Evolutionary conservation across 805 yeast genomes (phyloP).

Genomic region (Schwanniomyces polymorphus): DNA sequence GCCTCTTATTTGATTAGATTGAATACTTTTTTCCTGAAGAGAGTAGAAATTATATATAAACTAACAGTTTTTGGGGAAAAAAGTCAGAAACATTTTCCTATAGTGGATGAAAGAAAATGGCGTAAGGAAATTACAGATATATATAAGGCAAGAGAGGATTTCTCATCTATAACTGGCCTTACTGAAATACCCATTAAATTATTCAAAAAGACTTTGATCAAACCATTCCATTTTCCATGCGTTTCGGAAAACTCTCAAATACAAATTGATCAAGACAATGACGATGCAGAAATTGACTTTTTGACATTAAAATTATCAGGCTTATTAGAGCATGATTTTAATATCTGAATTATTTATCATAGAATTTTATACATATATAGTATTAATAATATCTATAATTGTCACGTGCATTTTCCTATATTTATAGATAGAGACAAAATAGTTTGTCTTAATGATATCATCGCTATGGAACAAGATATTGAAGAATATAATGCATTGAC

Average conservation of each 20-base stretch:
- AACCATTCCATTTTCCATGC: slow-evolving; percentile 24
- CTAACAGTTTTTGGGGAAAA: slow-evolving; percentile 23
- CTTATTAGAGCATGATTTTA: slow-evolving; percentile 11
- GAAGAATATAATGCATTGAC: slow-evolving; percentile 40
- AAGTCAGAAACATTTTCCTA: slow-evolving; percentile 19
- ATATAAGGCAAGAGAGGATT: slow-evolving; percentile 18
- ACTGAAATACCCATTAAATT: slow-evolving; percentile 23
- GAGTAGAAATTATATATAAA: slow-evolving; percentile 29
- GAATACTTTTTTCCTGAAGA: slow-evolving; percentile 26
- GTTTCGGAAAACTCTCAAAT: neutral
- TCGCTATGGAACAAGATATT: slow-evolving; percentile 11
- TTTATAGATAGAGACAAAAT: no score
- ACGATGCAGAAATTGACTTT: slow-evolving; percentile 11
- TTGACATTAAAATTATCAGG: slow-evolving; percentile 11
- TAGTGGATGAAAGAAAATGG: slow-evolving; percentile 26
- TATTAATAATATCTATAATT: neutral
- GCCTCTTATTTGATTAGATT: slow-evolving; percentile 31
- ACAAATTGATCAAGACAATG: slow-evolving; percentile 3
- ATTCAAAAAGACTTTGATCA: slow-evolving; percentile 19
- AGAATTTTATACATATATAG: neutral
- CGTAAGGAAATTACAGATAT: slow-evolving; percentile 26
- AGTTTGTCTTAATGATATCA: no score
- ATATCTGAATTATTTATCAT: neutral
- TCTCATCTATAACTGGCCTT: slow-evolving; percentile 17
- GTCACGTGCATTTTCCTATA: no score